These are phyloP conservation scores for Suhomyces choctaworum DNA, from an alignment of 1,139 yeast genomes.

Conservation along the genomic window DNA sequence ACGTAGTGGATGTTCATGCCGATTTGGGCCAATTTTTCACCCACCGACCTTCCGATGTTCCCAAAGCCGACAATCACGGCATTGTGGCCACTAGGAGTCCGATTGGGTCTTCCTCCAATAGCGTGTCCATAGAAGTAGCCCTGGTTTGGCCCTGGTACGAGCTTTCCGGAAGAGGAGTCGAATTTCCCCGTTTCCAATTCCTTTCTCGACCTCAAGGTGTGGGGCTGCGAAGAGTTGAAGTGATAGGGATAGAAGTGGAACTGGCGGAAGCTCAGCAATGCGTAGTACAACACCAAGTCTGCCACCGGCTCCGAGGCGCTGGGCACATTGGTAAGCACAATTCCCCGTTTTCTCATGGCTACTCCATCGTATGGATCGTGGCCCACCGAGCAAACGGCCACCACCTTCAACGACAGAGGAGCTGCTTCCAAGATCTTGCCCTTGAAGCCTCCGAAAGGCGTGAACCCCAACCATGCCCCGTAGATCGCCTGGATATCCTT, in stretches of 20 bases:
- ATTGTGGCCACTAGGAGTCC: constrained; percentile 56
- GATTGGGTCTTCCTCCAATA: constrained; percentile 35
- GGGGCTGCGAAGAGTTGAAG: constrained; percentile 29
- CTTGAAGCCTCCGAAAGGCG: constrained; percentile 50
- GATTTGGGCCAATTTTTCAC: constrained; percentile 51
- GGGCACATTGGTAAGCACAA: constrained; percentile 65
- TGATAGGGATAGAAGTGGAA: constrained; percentile 51
- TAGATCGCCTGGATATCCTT: constrained; percentile 57
- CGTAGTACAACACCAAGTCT: constrained; percentile 63
- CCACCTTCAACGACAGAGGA: constrained; percentile 54
- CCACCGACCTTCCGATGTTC: constrained; percentile 68
- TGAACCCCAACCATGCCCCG: constrained; percentile 63
- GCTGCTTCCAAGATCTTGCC: constrained; percentile 47
- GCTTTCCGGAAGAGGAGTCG: constrained; percentile 38
- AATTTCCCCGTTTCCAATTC: constrained; percentile 37
- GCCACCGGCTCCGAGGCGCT: constrained; percentile 76
- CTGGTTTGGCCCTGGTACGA: constrained; percentile 24
- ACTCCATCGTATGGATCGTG: constrained; percentile 57
- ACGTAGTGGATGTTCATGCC: constrained; percentile 71
- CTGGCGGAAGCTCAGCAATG: constrained; percentile 63
- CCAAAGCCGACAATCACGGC: constrained; percentile 81
- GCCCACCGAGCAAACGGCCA: constrained; percentile 73
- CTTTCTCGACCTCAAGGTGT: constrained; percentile 46
- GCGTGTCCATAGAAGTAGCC: constrained; percentile 52
- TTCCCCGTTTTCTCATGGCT: constrained; percentile 40